Evolutionary conservation across 148 eudicot genomes (phyloP), one percentile per base, ranked within the genome.

Genomic region (Bassia scoparia): DNA sequence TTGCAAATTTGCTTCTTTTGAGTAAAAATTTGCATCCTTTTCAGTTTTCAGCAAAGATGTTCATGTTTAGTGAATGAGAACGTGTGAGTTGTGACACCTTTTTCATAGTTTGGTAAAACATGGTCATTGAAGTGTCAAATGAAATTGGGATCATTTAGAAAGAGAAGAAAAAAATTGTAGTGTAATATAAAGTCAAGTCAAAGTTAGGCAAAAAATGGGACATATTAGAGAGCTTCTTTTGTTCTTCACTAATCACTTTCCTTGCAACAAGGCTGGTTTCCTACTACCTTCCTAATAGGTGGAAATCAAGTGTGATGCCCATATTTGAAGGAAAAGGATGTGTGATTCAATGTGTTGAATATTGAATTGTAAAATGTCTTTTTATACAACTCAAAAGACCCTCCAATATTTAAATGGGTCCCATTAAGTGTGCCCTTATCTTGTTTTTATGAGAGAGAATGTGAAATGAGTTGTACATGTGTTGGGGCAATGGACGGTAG

Each of bases 171-270:
- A 21, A 49, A 27, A 33, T 10, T 18, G 12, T 15, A 38, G 0
- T 2, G 8, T 5, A 43, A 23, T 12, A 35, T 11, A 7, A 29
- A 61, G 61, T 61, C 48, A 21, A n/a, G 69, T 73, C 76, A 63
- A 73, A 61, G 61, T 73, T 73, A 63, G 76, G 76, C 69, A 49
- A 63, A 27, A 41, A 50, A 30, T 66, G 56, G 56, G 56, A 52
- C 56, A 52, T 52, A 26, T 52, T 52, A 4, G 56, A 38, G 1
- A 3, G 20, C 15, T 44, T 23, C 11, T 27, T 66, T 17, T 10
- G 9, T 35, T 67, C 43, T 20, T 64, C 35, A 33, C 35, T 24
- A 21, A 50, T 73, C 33, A 61, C 24, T 16, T 61, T 31, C 46
- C 7, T n/a, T 56, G 18, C 20, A 17, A 20, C 10, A 44, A 27